Conservation (phyloP, 2,329 filamentous ascomycete genomes). For the Xylariales sp. region DNA sequence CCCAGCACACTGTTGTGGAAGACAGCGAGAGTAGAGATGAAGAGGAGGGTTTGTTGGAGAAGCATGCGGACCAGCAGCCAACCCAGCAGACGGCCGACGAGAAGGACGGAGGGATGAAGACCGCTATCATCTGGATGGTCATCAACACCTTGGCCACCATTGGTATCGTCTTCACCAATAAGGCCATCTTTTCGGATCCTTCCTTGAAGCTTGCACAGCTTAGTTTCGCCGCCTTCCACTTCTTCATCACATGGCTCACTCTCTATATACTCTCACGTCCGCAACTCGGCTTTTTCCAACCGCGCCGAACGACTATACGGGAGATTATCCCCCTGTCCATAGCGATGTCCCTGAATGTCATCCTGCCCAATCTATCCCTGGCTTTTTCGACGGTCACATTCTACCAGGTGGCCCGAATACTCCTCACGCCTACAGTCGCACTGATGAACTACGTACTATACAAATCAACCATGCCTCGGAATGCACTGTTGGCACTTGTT, state of each 20-base stretch:
- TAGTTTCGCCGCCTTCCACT: constrained; percentile 65
- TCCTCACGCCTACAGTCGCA: constrained; percentile 62
- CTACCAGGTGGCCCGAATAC: constrained; percentile 64
- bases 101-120: constrained; percentile 25
- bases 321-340: constrained; percentile 60
- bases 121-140: constrained; percentile 49
- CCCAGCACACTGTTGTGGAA: constrained; percentile 31
- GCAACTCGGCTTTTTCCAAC: constrained; percentile 53
- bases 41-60: constrained; percentile 34
- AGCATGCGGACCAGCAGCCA: constrained; percentile 26
- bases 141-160: constrained; percentile 61
- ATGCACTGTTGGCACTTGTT: constrained; percentile 50
- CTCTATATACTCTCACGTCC: constrained; percentile 58
- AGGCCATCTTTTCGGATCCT: constrained; percentile 62
- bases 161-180: constrained; percentile 66
- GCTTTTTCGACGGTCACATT: constrained; percentile 65
- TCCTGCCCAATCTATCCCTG: constrained; percentile 63
- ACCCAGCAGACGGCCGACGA: constrained; percentile 26
- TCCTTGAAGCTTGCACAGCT: constrained; percentile 58
- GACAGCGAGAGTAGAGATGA: constrained; percentile 35
- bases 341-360: constrained; percentile 65
- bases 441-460: constrained; percentile 62
- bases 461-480: constrained; percentile 47
- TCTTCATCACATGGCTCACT: constrained; percentile 60
- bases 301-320: constrained; percentile 48